Evolutionary conservation across 352 stramenopile species (phyloP).

Genomic region (Phytophthora palmivora): DNA sequence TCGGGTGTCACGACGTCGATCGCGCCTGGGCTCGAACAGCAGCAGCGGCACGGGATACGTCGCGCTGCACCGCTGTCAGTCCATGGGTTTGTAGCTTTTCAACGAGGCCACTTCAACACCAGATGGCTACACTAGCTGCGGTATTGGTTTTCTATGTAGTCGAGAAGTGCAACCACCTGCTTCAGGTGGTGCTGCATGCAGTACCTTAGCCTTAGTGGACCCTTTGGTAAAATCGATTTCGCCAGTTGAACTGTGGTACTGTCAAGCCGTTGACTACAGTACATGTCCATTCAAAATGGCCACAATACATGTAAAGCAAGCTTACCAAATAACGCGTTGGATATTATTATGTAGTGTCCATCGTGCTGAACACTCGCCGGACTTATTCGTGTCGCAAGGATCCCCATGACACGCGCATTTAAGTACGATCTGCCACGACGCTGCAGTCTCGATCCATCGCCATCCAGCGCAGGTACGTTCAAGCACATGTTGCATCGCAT

Average conservation of each 20-base stretch:
- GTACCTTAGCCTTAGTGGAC: conserved; percentile 1
- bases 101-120: conserved; percentile 1
- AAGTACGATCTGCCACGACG: conserved; percentile 27
- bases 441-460: conserved; percentile 12
- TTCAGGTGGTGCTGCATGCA: conserved; percentile 1
- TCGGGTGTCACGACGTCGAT: conserved; percentile 25
- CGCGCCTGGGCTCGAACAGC: conserved; percentile 27
- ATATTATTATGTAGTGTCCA: background rate
- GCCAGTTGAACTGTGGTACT: conserved; percentile 24
- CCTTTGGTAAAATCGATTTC: conserved; percentile 17
- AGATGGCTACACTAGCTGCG: conserved; percentile 5
- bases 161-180: background rate
- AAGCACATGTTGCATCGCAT: conserved; percentile 5
- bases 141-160: conserved; percentile 1
- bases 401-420: conserved; percentile 6
- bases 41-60: conserved; percentile 33
- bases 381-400: conserved; percentile 25
- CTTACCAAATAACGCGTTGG: too few species aligned
- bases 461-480: conserved; percentile 12
- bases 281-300: background rate
- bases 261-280: background rate
- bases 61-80: conserved; percentile 26
- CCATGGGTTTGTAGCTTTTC: conserved; percentile 21
- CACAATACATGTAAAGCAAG: background rate
- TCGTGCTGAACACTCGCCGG: conserved; percentile 8